Evolutionary conservation across 805 yeast species (phyloP), one percentile per base, ranked within the genome.

Genomic region (Isabelozyma gotoi): DNA sequence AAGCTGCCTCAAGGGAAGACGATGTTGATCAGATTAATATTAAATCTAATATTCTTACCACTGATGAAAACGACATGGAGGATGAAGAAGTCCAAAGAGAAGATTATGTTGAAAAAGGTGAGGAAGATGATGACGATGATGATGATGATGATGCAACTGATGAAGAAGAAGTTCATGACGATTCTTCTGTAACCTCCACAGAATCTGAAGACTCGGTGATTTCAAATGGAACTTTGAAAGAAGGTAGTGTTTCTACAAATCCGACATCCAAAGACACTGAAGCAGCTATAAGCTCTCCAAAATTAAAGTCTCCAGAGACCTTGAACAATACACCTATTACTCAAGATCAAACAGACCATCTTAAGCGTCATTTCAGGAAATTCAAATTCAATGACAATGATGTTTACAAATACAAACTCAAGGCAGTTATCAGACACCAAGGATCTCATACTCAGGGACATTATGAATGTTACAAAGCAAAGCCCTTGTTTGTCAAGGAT

Each of bases 401-500:
- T 48, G 59, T 58, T 27, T 68, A 63, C 46, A 74, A 67, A 33
- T 90, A 88, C 60, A 69, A 71, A 46, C 71, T 94, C 31, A 78
- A 76, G 48, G 85, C 97, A 0, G 68, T 88, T 48, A 81, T 94
- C 15, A 77, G 90, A 50, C 98, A 94, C 60, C 80, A 83, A 37
- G 99, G 99, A 0, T 82, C 92, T 1, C 97, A 91, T 62, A 76
- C 82, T 16, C 78, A 81, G 36, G 98, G 98, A 1, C 98, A 91
- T 58, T 91, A 90, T 59, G 96, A 91, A 55, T 88, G 96, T 54
- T 88, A 81, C 59, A 82, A 86, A 48, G 81, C 81, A 38, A 91
- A 90, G 58, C 92, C 94, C 2, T 60, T 76, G 3, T 76, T 74
- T 43, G 80, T 71, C 41, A 78, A 75, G 47, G 69, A 68, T 44